phyloP scores from a whole-genome alignment of 192 early-diverging fungal species.

The Entrophospora sp. region DNA sequence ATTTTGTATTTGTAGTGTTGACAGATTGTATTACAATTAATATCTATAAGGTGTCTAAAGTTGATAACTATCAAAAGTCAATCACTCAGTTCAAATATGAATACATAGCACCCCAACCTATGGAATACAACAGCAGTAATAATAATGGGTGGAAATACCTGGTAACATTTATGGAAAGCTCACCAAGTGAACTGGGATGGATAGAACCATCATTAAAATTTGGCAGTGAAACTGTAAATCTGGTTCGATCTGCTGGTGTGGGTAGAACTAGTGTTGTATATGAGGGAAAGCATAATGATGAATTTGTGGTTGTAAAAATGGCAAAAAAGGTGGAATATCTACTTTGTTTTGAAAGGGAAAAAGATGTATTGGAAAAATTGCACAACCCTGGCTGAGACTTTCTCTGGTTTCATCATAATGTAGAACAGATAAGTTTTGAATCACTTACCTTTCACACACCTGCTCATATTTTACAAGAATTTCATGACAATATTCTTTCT shows the following conservation, averaged over 20 bases:
- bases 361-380: neutral
- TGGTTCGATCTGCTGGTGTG: neutral
- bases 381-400: no score
- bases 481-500: no score
- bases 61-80: neutral
- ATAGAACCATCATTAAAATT: constrained; percentile 4
- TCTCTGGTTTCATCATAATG: no score
- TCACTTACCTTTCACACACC: no score
- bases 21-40: constrained; percentile 5
- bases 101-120: neutral
- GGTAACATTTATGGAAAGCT: neutral
- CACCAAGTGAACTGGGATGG: neutral
- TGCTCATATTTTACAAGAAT: no score
- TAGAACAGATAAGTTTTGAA: no score
- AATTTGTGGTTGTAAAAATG: neutral
- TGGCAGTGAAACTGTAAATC: neutral
- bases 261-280: constrained; percentile 18
- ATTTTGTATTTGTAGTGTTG: neutral
- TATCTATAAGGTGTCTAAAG: neutral
- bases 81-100: neutral
- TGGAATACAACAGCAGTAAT: neutral
- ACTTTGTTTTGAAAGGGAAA: neutral
- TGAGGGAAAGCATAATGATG: neutral
- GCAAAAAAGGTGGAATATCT: neutral
- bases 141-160: neutral